Evolutionary conservation across 2,329 filamentous ascomycete genomes (phyloP).

Genomic region (Myrmaecium sp.): DNA sequence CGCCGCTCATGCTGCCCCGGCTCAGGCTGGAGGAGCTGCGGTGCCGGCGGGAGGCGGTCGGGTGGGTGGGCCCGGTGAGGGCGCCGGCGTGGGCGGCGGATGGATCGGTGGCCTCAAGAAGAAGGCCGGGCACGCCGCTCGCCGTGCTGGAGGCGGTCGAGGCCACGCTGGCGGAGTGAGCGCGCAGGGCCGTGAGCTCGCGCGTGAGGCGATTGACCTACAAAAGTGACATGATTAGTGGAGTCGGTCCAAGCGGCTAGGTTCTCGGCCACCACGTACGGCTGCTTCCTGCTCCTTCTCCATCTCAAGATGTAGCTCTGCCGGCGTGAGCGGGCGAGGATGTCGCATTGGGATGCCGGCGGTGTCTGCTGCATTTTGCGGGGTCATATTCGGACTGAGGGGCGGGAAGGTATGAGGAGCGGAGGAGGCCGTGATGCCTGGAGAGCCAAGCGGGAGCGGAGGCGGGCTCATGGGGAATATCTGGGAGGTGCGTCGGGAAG

Average conservation of each 20-base stretch:
- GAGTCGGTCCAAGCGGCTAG: not conserved
- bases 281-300: conserved; percentile 94
- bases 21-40: conserved; percentile 39
- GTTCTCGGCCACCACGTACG: conserved; percentile 33
- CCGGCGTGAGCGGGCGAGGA: conserved; percentile 71
- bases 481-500: conserved; percentile 30
- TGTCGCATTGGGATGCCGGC: conserved; percentile 59
- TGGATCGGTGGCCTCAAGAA: conserved; percentile 29
- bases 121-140: conserved; percentile 27
- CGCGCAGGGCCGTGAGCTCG: conserved; percentile 70
- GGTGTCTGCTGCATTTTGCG: conserved; percentile 6
- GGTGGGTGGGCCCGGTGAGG: conserved; percentile 31
- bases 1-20: conserved; percentile 10
- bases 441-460: conserved; percentile 22
- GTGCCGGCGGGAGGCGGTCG: conserved; percentile 37
- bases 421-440: conserved; percentile 14
- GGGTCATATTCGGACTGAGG: conserved; percentile 14
- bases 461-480: conserved; percentile 29
- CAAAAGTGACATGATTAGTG: not conserved
- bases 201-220: conserved; percentile 86
- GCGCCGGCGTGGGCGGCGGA: conserved; percentile 23
- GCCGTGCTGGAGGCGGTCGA: conserved; percentile 40
- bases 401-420: conserved; percentile 16
- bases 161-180: conserved; percentile 45
- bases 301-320: conserved; percentile 74